Base-by-base conservation (phyloP, 2,329 filamentous ascomycete genomes). In the Ophiostoma sp. region DNA sequence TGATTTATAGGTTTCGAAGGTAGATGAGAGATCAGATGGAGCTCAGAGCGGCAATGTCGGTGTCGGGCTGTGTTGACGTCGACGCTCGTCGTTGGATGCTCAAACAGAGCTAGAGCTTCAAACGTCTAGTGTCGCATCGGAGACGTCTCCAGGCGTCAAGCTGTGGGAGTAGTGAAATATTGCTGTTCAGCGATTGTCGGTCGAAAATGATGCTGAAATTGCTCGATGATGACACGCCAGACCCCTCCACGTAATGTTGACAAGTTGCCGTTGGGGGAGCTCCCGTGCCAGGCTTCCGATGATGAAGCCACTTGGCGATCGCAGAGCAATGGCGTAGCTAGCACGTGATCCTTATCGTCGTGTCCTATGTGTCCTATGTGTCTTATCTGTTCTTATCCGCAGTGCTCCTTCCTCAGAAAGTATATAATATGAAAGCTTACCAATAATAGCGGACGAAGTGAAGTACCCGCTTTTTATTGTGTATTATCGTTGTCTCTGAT, bases 241-340 rank as follows among this genome's bases (percentile, higher is more conserved):
- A n/a, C 58, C 58, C 58, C 64, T 66, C 44, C 45, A 8, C 45
- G 64, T 64, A 44, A 38, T 11, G 45, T 3, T 3, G 12, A 47
- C 41, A 52, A 14, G 40, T 6, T 38, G 40, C 40, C 14, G 52
- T 52, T 14, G 47, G 38, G 18, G 60, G 60, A 63, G 60, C 60
- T 63, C 60, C 40, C 36, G 60, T 62, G 58, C 58, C 60, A 64
- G 62, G 62, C 42, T 38, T 64, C 62, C 64, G 64, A 64, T 49
- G 65, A 67, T 69, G 68, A 69, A 67, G 68, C 65, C 68, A 69
- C 68, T 69, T 69, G 68, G 68, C 68, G 68, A 69, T 69, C 68
- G 42, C 60, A 44, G 52, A 62, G 41, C 40, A n/a, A 66, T 68
- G 66, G 65, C 64, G 65, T 64, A 64, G 47, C 18, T 45, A 64